Evolutionary conservation across 257 asterid species (phyloP), one percentile per base, ranked within the genome.

Genomic region (Sherardia arvensis): DNA sequence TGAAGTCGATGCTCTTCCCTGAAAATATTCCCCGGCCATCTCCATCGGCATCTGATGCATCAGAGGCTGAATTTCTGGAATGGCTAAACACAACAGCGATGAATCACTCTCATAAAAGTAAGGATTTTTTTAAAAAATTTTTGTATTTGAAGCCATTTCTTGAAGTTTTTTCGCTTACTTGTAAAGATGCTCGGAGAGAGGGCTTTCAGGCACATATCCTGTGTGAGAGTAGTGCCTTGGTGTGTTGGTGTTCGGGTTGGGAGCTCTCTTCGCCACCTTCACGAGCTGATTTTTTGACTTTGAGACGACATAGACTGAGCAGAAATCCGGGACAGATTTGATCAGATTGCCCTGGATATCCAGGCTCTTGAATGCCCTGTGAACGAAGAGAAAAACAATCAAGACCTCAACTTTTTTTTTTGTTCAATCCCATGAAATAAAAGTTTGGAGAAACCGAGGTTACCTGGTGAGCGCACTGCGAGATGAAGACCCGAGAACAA

Each of bases 401-500:
- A 25, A 25, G 26, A 38, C 21, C 26, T 17, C 17, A 7, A 56
- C 33, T 23, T 71, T 23, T 58, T 23, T 71, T 23, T 58, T 66
- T 38, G 53, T 14, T 2, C 14, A 3, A 21, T 61, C n/a, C 64
- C 22, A 21, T 22, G 58, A 53, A 53, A 53, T 21, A 12, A 14
- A 61, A 34, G 21, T 36, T 7, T 49, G 4, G n/a, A 28, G 58
- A 53, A 53, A n/a, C n/a, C 3, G 15, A 48, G 22, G 36, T 49
- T 79, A 87, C 98, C 94, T 80, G 48, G 85, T 73, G 47, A 88
- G 1, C 70, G 87, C 84, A 59, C 84, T 77, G 36, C 95, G 78
- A 62, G 61, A 79, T 34, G 97, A 82, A 72, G 89, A 81, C 0
- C 98, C 98, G 29, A 88, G 77, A 14, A 92, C 89, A 2, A 84